Percentiles rank a stretch among this genome's conserved stretches.
Evolutionary conservation across 208 protist genomes (phyloP).

Genomic region (Crithidia brevicula): DNA sequence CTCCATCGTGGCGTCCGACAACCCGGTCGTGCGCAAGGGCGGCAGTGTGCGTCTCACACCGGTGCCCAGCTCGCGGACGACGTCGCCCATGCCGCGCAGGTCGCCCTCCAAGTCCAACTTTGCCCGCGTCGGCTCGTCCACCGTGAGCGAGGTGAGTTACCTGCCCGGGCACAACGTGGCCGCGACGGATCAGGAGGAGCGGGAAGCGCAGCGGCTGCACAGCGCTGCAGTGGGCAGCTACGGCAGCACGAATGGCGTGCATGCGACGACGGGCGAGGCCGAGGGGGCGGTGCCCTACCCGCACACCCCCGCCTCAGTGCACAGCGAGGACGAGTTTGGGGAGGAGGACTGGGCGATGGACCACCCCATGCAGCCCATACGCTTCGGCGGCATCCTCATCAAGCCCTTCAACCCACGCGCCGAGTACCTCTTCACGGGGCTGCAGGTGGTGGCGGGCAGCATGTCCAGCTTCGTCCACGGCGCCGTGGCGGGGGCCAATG

Average conservation of each 20-base stretch:
- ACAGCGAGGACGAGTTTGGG: constrained; percentile 62
- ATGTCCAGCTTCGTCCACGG: constrained; percentile 90
- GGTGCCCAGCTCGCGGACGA: constrained; percentile 15
- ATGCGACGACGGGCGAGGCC: not conserved
- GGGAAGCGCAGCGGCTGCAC: constrained; percentile 15
- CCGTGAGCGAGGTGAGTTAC: constrained; percentile 9
- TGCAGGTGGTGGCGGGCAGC: constrained; percentile 87
- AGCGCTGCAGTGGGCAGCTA: constrained; percentile 9
- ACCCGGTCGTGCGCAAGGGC: constrained; percentile 33
- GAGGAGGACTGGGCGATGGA: constrained; percentile 81
- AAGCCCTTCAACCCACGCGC: constrained; percentile 87
- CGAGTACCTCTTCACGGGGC: constrained; percentile 82
- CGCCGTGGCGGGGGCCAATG: constrained; percentile 84
- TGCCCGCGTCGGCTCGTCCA: not conserved
- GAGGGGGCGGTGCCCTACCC: constrained; percentile 2
- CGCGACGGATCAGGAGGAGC: constrained; percentile 10
- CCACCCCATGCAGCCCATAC: constrained; percentile 78
- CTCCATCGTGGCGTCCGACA: constrained; percentile 45
- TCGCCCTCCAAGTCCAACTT: not conserved
- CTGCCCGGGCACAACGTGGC: constrained; percentile 20
- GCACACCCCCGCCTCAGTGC: constrained; percentile 30
- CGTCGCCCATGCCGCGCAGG: constrained; percentile 2
- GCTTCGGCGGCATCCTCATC: constrained; percentile 69
- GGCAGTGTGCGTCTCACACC: constrained; percentile 50
- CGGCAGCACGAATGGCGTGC: constrained; percentile 15